Evolutionary conservation across 805 yeast species (phyloP), one percentile per base, ranked within the genome.

Genomic region (Metschnikowia rubicola): DNA sequence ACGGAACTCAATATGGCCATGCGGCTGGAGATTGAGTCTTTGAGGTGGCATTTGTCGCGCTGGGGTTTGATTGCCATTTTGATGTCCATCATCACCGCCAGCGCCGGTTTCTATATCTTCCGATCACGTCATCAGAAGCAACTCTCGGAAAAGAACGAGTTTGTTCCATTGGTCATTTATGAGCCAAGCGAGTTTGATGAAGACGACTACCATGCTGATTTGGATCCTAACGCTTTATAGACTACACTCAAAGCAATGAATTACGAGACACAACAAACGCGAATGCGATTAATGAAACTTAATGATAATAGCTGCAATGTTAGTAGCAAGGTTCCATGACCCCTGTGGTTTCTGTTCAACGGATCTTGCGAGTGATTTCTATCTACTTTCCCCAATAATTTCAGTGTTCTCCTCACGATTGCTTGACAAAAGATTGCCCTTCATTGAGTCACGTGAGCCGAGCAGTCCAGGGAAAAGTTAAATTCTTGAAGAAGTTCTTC

Each of bases 41-140:
- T 92, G 51, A 75, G 98, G 57, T 92, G 99, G 99, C 89, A 88
- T 60, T 81, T 92, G 38, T 90, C 97, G 1, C 75, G 97, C 47
- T 79, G 94, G 63, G 97, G 97, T 9, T 70, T 94, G 31, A 73
- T 87, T 37, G 88, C 94, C 2, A 83, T 90, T 31, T 65, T 86
- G 19, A 71, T 83, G 1, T 74, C 85, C 52, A 87, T 87, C 1
- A 78, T 81, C 46, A 73, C 81, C 21, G 73, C 70, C 3, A 70
- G 73, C 52, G 62, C 70, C 19, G 73, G 83, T 4, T 74, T 87
- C 64, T 78, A 81, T 54, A 79, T 83, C 21, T 64, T 61, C 50
- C 61, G 62, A 53, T 53, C 55, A 15, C 63, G 60, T 40, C 48
- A 54, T 10, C 55, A 54, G 15, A 60, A 58, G 43, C 55, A 48